Percentiles rank a stretch among this genome's conserved stretches.
Conservation (phyloP, 169 alveolate species). For the Plasmodium coatneyi region DNA sequence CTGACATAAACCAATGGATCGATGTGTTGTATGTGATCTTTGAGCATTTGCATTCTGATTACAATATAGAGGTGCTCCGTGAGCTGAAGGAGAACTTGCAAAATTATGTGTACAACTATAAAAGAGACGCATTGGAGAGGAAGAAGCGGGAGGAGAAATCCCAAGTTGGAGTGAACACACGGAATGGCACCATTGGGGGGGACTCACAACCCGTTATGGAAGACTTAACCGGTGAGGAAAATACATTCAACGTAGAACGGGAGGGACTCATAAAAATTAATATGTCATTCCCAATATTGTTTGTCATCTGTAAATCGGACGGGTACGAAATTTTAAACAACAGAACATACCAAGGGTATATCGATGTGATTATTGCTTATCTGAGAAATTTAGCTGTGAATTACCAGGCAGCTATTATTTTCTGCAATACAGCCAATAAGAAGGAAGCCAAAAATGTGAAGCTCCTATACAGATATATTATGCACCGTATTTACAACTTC, state of each 20-base stretch:
- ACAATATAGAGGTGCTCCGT: neutral
- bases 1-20: constrained; percentile 51
- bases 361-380: constrained; percentile 52
- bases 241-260: neutral
- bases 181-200: neutral
- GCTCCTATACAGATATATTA: constrained; percentile 37
- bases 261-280: constrained; percentile 31
- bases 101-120: constrained; percentile 39
- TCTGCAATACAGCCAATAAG: constrained; percentile 51
- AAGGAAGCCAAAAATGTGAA: constrained; percentile 37
- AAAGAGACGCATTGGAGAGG: constrained; percentile 4
- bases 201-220: neutral
- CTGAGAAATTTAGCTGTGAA: constrained; percentile 39
- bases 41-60: constrained; percentile 26
- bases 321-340: constrained; percentile 73
- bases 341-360: constrained; percentile 66
- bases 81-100: constrained; percentile 23
- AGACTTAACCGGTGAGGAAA: neutral
- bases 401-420: constrained; percentile 61
- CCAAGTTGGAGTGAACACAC: neutral
- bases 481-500: constrained; percentile 46
- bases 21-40: constrained; percentile 16
- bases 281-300: constrained; percentile 55
- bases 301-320: constrained; percentile 63
- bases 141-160: neutral